Evolutionary conservation across 106 monocot species (phyloP).

Genomic region (Dendrobium huoshanense): DNA sequence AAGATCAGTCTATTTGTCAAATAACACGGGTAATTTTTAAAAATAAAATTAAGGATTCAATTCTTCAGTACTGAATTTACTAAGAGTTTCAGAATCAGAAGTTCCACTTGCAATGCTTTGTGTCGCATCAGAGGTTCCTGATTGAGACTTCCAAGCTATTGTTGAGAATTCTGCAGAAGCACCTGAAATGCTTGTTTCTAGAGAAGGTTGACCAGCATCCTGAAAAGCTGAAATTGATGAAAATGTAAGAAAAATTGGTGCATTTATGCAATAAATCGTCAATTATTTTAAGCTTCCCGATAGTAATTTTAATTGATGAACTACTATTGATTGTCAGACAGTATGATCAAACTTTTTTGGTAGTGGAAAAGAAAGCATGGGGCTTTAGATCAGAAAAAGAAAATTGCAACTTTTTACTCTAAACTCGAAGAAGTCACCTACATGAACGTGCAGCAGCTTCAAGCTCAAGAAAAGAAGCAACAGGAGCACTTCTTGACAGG

Average conservation of each 20-base stretch:
- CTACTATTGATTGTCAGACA: not conserved
- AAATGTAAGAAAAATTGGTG: slow-evolving; percentile 16
- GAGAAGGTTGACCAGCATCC: slow-evolving; percentile 32
- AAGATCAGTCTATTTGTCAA: slow-evolving; percentile 7
- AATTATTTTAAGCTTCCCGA: not conserved
- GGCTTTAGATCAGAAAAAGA: not conserved
- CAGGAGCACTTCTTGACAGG: slow-evolving; percentile 77
- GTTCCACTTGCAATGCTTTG: slow-evolving; percentile 50
- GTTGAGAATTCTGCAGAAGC: slow-evolving; percentile 38
- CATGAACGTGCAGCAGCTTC: slow-evolving; percentile 92
- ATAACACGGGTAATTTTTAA: slow-evolving; percentile 3
- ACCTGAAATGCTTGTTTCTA: slow-evolving; percentile 21
- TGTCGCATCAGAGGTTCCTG: slow-evolving; percentile 47
- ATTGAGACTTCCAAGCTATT: slow-evolving; percentile 37
- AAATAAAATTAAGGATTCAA: slow-evolving; percentile 11
- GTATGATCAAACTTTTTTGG: too few relatives aligned
- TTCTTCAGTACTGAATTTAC: slow-evolving; percentile 13
- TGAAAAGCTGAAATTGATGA: slow-evolving; percentile 55
- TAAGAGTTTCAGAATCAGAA: slow-evolving; percentile 28
- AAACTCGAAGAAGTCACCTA: slow-evolving; percentile 29
- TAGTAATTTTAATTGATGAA: not conserved
- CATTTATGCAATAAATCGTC: not conserved
- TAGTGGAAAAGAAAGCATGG: too few relatives aligned
- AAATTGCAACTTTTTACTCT: not conserved
- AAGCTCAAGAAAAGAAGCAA: slow-evolving; percentile 88